Conservation (phyloP, 1,139 yeast species). For the Suhomyces panamericanus region DNA sequence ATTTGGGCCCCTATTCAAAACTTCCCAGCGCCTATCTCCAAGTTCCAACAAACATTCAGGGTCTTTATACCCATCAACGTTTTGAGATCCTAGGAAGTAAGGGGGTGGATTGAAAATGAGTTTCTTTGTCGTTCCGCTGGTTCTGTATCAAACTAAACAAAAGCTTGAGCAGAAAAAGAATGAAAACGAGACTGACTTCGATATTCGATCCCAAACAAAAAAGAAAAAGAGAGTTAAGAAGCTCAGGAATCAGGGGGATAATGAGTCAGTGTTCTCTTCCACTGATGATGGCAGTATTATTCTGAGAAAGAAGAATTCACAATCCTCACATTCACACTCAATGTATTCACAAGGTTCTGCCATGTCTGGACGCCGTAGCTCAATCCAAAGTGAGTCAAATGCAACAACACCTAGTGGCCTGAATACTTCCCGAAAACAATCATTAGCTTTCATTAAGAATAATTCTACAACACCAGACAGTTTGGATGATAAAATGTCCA, state of each 20-base stretch:
- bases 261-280: constrained; percentile 5
- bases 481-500: not conserved
- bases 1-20: too few relatives aligned
- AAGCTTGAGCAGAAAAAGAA: constrained; percentile 17
- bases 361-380: not conserved
- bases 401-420: not conserved
- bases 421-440: not conserved
- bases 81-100: too few relatives aligned
- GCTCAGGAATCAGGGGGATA: constrained; percentile 1
- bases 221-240: constrained; percentile 16
- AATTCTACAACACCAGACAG: constrained; percentile 1
- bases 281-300: constrained; percentile 4
- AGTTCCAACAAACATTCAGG: too few relatives aligned
- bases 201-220: constrained; percentile 7
- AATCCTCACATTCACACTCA: constrained; percentile 8
- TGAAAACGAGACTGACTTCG: constrained; percentile 6
- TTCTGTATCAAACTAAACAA: constrained; percentile 21
- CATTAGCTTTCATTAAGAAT: not conserved
- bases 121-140: constrained; percentile 20
- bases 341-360: constrained; percentile 5
- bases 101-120: constrained; percentile 13
- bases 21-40: too few relatives aligned
- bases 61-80: too few relatives aligned
- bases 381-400: constrained; percentile 3
- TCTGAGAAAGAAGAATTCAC: constrained; percentile 7